Percentiles rank a stretch among this genome's conserved stretches.
Conservation (phyloP, 208 protist species). For the Leishmania arabica region DNA sequence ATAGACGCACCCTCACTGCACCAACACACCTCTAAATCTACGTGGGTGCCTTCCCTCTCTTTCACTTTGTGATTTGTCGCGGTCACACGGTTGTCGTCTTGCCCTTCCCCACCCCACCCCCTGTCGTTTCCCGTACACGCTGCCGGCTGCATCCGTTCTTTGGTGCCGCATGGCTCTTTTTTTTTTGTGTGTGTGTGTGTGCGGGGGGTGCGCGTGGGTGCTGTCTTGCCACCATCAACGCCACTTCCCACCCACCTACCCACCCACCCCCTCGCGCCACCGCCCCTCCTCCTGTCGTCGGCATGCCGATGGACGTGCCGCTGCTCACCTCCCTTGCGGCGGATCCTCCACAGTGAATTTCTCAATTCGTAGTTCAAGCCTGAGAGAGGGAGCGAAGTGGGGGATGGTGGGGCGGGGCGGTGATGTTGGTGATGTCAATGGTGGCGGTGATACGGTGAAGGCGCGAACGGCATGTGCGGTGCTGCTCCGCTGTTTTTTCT, state of each 20-base stretch:
- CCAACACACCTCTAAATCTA: not conserved
- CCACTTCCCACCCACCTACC: not conserved
- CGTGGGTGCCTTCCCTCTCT: not conserved
- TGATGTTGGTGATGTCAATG: not conserved
- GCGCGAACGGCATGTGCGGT: not conserved
- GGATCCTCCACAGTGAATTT: constrained; percentile 12
- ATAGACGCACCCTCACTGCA: not conserved
- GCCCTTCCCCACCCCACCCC: not conserved
- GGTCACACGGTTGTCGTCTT: not conserved
- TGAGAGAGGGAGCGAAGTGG: not conserved
- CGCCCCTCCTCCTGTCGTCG: not conserved
- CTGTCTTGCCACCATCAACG: not conserved
- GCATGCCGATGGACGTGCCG: not conserved
- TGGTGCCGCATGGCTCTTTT: not conserved
- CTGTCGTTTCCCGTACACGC: not conserved
- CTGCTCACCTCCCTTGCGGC: not conserved
- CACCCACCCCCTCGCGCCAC: not conserved
- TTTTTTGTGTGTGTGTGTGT: no score
- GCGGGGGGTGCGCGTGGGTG: not conserved
- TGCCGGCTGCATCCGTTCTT: not conserved
- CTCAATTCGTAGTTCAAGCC: constrained; percentile 9
- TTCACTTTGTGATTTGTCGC: not conserved
- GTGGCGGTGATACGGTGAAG: not conserved
- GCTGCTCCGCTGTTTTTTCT: not conserved
- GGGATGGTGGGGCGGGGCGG: no score